A percentile compares a stretch with the other conserved stretches of the same genome.
phyloP scores from a whole-genome alignment of 2,329 filamentous ascomycete species.

The Pseudohalonectria lignicola region DNA sequence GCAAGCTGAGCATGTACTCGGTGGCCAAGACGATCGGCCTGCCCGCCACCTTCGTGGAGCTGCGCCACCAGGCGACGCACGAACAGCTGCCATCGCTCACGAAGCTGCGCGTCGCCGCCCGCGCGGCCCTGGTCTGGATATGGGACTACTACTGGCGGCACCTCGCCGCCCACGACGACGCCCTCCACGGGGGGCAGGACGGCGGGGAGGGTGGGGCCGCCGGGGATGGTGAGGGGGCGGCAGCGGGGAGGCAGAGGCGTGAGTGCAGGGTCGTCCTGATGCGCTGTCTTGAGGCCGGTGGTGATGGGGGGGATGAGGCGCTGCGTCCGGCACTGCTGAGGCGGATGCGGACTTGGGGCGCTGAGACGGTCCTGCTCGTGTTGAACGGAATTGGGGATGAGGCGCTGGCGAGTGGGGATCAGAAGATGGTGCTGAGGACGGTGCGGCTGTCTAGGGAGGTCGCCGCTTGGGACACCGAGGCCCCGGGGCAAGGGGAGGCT shows the following conservation, averaged over 20 bases:
- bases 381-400: conserved; percentile 17
- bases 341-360: conserved; percentile 11
- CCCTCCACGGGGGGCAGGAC: neutral
- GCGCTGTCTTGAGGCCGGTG: too few species aligned
- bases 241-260: conserved; percentile 4
- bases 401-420: conserved; percentile 15
- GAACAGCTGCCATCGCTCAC: conserved; percentile 71
- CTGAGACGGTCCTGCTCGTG: conserved; percentile 12
- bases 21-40: conserved; percentile 58
- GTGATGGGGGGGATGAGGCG: too few species aligned
- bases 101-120: conserved; percentile 58
- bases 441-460: conserved; percentile 13
- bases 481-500: too few species aligned
- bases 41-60: conserved; percentile 73
- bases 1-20: conserved; percentile 63
- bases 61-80: conserved; percentile 83
- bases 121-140: conserved; percentile 69
- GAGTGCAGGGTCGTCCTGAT: too few species aligned
- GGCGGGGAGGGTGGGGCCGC: conserved; percentile 1
- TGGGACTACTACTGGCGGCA: conserved; percentile 80
- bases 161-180: conserved; percentile 14
- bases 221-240: conserved; percentile 2
- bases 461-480: too few species aligned
- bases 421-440: conserved; percentile 15
- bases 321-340: neutral